Evolutionary conservation across 1,284 basidiomycete genomes (phyloP).

Genomic region (Trichosporon inkin): DNA sequence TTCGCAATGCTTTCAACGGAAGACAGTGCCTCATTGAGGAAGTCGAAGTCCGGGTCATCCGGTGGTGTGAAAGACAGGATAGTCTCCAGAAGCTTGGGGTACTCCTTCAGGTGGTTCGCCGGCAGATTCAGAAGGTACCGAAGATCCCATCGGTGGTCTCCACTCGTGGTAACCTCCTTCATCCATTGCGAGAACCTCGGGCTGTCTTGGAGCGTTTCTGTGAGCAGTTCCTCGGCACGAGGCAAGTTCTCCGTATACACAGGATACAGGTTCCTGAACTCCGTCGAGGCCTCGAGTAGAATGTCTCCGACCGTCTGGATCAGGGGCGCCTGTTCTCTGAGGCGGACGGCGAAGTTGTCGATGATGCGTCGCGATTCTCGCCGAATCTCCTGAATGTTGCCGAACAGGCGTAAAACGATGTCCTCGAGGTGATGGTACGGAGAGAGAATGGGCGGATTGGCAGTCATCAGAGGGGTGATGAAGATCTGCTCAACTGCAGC

Average conservation of each 20-base stretch:
- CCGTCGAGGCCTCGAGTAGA: slow-evolving; percentile 78
- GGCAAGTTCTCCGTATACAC: slow-evolving; percentile 80
- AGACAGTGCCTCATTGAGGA: slow-evolving; percentile 66
- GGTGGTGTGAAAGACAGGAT: slow-evolving; percentile 73
- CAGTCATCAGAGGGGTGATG: slow-evolving; percentile 67
- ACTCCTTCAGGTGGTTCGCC: slow-evolving; percentile 82
- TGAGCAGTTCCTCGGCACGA: slow-evolving; percentile 75
- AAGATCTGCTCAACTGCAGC: slow-evolving; percentile 75
- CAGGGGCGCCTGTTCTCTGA: slow-evolving; percentile 79
- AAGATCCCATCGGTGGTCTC: slow-evolving; percentile 73
- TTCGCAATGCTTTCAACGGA: slow-evolving; percentile 72
- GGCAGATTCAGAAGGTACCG: slow-evolving; percentile 83
- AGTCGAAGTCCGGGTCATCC: slow-evolving; percentile 75
- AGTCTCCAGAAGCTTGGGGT: slow-evolving; percentile 79
- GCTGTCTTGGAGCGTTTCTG: slow-evolving; percentile 78
- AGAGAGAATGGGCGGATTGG: slow-evolving; percentile 67
- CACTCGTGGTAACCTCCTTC: slow-evolving; percentile 66
- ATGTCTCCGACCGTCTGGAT: slow-evolving; percentile 86
- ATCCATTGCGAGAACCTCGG: slow-evolving; percentile 77
- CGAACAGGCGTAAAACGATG: slow-evolving; percentile 82
- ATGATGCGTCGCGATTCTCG: slow-evolving; percentile 75
- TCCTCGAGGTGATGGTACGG: slow-evolving; percentile 62
- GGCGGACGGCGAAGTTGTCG: slow-evolving; percentile 78
- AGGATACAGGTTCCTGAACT: slow-evolving; percentile 82
- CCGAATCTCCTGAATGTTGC: slow-evolving; percentile 77